phyloP scores from a whole-genome alignment of 495 filamentous ascomycete genomes.

The Hypoxylon subgilvum region DNA sequence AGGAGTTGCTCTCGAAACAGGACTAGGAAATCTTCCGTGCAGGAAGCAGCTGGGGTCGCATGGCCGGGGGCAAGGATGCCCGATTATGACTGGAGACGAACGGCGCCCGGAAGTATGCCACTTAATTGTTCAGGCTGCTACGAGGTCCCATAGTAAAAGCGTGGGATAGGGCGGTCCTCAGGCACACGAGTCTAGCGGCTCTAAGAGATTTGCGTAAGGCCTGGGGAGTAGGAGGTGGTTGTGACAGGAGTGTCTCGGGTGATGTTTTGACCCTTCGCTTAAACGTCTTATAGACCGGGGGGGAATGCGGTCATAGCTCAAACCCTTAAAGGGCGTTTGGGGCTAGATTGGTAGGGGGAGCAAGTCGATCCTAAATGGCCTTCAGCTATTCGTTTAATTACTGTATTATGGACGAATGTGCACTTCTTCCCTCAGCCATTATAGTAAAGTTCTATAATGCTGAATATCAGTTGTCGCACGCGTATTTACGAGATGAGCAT shows the following conservation, averaged over 20 bases:
- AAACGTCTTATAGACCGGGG: constrained; percentile 29
- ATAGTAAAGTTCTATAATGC: not conserved
- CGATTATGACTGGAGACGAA: constrained; percentile 22
- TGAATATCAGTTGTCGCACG: not conserved
- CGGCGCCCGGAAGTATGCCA: constrained; percentile 31
- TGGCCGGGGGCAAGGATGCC: constrained; percentile 15
- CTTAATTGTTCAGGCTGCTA: constrained; percentile 22
- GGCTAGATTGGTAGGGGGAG: constrained; percentile 4
- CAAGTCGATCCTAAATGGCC: constrained; percentile 6
- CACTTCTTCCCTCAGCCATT: constrained; percentile 1
- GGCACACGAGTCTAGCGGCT: constrained; percentile 21
- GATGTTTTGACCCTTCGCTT: constrained; percentile 50
- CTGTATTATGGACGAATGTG: not conserved
- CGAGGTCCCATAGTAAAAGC: constrained; percentile 15
- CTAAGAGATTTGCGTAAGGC: constrained; percentile 34
- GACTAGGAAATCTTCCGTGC: constrained; percentile 45
- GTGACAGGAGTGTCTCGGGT: constrained; percentile 58
- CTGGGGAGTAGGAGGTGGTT: constrained; percentile 46
- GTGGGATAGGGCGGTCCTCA: constrained; percentile 18
- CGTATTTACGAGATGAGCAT: too few relatives aligned
- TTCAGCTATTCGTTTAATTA: constrained; percentile 1
- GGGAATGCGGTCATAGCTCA: constrained; percentile 35
- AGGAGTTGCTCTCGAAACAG: constrained; percentile 59
- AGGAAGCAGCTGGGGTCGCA: constrained; percentile 27
- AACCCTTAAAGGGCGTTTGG: too few relatives aligned